These are phyloP conservation scores for Trichaptum fuscoviolaceum DNA, from an alignment of 768 basidiomycete genomes.

Conservation along the genomic window DNA sequence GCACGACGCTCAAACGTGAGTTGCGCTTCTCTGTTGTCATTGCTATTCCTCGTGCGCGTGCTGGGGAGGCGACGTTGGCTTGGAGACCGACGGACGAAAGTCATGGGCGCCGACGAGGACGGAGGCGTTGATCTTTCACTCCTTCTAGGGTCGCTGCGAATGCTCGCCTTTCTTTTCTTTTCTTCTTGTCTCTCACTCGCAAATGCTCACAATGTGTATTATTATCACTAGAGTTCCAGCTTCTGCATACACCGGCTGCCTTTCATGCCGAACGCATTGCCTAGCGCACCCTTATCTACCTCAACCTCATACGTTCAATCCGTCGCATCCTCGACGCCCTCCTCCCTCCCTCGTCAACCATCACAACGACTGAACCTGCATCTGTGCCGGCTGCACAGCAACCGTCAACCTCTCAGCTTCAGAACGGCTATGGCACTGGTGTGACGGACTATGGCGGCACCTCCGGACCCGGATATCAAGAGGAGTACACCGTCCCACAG, in stretches of 20 bases:
- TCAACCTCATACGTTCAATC: conserved; percentile 80
- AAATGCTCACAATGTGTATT: too few relatives aligned
- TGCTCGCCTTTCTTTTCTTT: too few relatives aligned
- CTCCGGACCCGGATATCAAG: neutral
- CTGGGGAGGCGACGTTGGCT: neutral
- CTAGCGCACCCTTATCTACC: conserved; percentile 85
- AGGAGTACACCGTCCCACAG: neutral
- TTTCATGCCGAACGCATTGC: conserved; percentile 78
- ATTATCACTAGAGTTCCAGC: conserved; percentile 68
- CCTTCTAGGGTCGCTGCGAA: neutral
- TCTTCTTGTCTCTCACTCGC: too few relatives aligned
- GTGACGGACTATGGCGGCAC: neutral
- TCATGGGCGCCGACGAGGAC: neutral
- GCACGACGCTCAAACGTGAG: conserved; percentile 85
- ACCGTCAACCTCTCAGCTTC: neutral
- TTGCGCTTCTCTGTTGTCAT: conserved; percentile 19
- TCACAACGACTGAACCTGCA: neutral
- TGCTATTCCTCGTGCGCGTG: conserved; percentile 4
- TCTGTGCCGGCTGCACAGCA: neutral
- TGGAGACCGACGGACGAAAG: neutral
- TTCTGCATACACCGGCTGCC: conserved; percentile 69
- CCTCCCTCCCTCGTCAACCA: neutral
- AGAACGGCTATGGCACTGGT: neutral
- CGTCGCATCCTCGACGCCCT: conserved; percentile 33
- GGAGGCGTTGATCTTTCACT: neutral